Evolutionary conservation across 2,329 filamentous ascomycete species (phyloP), one percentile per base, ranked within the genome.

Genomic region (Lasiodiplodia sp.): DNA sequence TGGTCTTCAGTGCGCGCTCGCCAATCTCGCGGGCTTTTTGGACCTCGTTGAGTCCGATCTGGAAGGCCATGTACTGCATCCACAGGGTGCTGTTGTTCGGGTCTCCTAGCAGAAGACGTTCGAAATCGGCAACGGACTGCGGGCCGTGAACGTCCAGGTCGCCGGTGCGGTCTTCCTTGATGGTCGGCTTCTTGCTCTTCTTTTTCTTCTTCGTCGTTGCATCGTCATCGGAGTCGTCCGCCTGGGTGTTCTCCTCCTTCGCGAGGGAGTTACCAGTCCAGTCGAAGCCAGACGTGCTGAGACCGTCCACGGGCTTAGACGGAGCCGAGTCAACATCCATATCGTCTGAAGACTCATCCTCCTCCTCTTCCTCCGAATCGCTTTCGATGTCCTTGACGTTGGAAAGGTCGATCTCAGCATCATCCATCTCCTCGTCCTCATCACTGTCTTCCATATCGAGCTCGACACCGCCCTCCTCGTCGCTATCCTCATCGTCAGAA

Each of bases 31-130:
- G 90, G 14, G 96, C 94, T 80, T 94, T 96, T 70, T 91, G 89
- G 23, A 96, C 86, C 81, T 99, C 96, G 77, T 93, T 93, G 65
- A 97, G 88, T 77, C 97, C 91, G 79, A 97, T 90, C 81, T 98
- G 93, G 87, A 97, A 97, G n/a, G 94, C 94, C 93, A 99, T 98
- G 83, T 99, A 99, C 72, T 93, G 88, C 67, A 97, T 92, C 96
- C 96, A 99, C 34, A 98, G 87, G 70, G 91, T 86, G 0, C 95
- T 96, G n/a, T 92, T 95, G 81, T 98, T 94, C 2, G 96, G 94
- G 78, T 97, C 92, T 68, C 94, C 93, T 25, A 99, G 88, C 52
- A 99, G 87, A 28, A 97, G 89, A 73, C 96, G 91, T 82, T 99
- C 96, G 79, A 94, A 99, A 80, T 99, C 96, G 71, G 92, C 92